Conservation (phyloP, 352 stramenopile species). For the Globisporangium recalcitrans region DNA sequence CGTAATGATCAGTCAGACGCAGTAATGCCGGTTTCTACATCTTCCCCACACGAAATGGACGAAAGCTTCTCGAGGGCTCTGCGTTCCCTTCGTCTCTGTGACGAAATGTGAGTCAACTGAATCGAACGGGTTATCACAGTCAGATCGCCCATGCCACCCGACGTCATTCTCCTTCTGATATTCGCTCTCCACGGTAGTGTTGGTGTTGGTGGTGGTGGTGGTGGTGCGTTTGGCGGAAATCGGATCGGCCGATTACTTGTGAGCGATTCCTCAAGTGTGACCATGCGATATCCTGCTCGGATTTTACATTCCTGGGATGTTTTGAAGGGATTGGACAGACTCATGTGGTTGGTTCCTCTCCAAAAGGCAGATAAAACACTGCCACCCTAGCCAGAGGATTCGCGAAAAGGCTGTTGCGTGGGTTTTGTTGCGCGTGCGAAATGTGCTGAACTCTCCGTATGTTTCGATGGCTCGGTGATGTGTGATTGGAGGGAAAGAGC, state of each 20-base stretch:
- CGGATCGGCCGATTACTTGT: background rate
- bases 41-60: background rate
- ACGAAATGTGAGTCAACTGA: background rate
- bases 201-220: too few relatives aligned
- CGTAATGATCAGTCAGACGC: background rate
- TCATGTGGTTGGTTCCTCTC: background rate
- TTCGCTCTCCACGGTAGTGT: too few relatives aligned
- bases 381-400: background rate
- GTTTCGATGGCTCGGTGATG: background rate
- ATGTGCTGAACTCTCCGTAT: slow-evolving; percentile 1
- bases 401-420: background rate
- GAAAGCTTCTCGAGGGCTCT: too few relatives aligned
- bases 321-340: too few relatives aligned
- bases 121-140: too few relatives aligned
- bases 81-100: too few relatives aligned
- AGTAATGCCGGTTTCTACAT: background rate
- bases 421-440: slow-evolving; percentile 2
- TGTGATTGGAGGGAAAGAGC: background rate
- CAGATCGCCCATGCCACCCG: too few relatives aligned
- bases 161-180: background rate
- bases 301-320: background rate
- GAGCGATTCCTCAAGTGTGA: background rate
- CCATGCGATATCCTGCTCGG: background rate
- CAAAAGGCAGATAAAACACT: too few relatives aligned
- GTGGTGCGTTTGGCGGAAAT: too few relatives aligned